These are phyloP conservation scores for Sonneratia alba DNA, from an alignment of 345 rosid genomes.

Conservation along the genomic window DNA sequence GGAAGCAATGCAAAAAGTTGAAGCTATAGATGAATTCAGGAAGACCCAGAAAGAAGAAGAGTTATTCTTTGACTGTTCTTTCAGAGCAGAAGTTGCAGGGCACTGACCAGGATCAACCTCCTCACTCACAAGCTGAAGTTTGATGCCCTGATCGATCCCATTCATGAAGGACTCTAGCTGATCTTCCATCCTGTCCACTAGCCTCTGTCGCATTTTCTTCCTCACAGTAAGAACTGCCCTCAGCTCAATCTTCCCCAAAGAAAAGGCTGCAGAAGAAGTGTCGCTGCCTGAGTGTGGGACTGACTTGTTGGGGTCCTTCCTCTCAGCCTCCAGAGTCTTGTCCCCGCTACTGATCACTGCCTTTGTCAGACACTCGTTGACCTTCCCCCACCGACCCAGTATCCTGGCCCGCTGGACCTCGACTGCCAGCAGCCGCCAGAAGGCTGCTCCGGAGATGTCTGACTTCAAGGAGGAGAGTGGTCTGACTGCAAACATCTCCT, in stretches of 20 bases:
- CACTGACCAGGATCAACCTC: constrained; percentile 62
- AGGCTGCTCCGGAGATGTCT: constrained; percentile 22
- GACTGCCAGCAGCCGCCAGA: constrained; percentile 23
- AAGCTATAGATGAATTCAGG: neutral
- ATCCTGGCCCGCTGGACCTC: constrained; percentile 6
- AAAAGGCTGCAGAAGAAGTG: constrained; percentile 8
- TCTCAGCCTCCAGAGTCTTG: constrained; percentile 31
- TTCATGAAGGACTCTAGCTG: constrained; percentile 56
- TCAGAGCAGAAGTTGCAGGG: neutral
- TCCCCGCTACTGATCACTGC: constrained; percentile 62
- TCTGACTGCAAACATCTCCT: constrained; percentile 27
- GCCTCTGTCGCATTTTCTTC: constrained; percentile 70
- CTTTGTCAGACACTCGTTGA: constrained; percentile 17
- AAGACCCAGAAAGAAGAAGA: neutral
- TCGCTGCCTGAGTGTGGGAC: constrained; percentile 3
- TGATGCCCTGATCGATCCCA: constrained; percentile 73
- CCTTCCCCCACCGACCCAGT: neutral
- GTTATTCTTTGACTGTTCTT: neutral
- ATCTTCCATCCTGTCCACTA: constrained; percentile 62
- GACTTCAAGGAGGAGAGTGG: constrained; percentile 31
- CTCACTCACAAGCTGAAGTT: constrained; percentile 74
- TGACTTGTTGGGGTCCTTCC: constrained; percentile 14
- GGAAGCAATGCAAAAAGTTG: neutral
- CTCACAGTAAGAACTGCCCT: constrained; percentile 60
- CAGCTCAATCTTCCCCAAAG: constrained; percentile 29